These are phyloP conservation scores for Angomonas deanei DNA, from an alignment of 208 protist species.

Conservation along the genomic window DNA sequence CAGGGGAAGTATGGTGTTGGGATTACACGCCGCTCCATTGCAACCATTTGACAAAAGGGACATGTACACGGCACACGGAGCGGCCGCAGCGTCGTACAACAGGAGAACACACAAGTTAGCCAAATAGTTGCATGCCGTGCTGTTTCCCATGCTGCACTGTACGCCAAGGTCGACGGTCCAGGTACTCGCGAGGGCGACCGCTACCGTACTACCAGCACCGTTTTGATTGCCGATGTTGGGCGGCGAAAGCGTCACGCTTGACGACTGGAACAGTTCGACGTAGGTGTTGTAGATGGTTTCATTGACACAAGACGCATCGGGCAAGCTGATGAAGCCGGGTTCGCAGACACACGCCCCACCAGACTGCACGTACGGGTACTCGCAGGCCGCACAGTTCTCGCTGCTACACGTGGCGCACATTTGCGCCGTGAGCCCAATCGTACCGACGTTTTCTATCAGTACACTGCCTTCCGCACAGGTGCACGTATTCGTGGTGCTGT, in stretches of 20 bases:
- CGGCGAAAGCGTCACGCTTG: conserved; percentile 16
- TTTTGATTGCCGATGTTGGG: conserved; percentile 47
- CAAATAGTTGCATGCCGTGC: conserved; percentile 55
- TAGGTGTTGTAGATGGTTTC: conserved; percentile 23
- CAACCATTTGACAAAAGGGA: conserved; percentile 23
- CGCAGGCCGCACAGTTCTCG: conserved; percentile 21
- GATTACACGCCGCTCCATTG: conserved; percentile 22
- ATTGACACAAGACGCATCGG: conserved; percentile 52
- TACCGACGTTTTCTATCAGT: conserved; percentile 28
- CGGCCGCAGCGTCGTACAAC: conserved; percentile 33
- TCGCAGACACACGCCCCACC: conserved; percentile 21
- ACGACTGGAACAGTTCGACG: conserved; percentile 4
- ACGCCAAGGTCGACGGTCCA: conserved; percentile 39
- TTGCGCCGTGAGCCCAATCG: conserved; percentile 22
- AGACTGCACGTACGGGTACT: conserved; percentile 28
- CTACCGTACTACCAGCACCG: conserved; percentile 8
- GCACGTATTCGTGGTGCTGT: conserved; percentile 18
- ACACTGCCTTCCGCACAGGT: conserved; percentile 26
- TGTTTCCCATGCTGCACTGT: conserved; percentile 37
- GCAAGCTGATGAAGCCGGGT: conserved; percentile 36
- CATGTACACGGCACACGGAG: conserved; percentile 61
- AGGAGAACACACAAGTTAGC: conserved; percentile 74
- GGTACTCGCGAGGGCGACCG: conserved; percentile 9
- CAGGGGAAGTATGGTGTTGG: conserved; percentile 31
- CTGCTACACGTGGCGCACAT: conserved; percentile 38